A percentile compares a stretch with the other conserved stretches of the same genome.
Evolutionary conservation across 1,284 basidiomycete species (phyloP).

Genomic region (Ceratobasidium sp.): DNA sequence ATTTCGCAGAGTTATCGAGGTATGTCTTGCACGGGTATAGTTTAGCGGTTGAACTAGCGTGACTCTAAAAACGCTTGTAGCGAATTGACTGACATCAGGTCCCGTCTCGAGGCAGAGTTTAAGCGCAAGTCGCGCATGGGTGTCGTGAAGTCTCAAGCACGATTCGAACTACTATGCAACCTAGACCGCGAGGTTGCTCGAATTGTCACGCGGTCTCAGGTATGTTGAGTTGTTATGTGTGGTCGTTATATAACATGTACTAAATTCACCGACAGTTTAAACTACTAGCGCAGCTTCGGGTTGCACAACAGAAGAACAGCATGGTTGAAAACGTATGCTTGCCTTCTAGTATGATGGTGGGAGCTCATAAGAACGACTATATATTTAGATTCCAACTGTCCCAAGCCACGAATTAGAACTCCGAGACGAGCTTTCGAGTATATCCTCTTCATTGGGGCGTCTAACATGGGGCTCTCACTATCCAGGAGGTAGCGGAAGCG

Average conservation of each 20-base stretch:
- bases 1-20: no score
- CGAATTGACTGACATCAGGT: background rate
- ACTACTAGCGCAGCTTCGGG: background rate
- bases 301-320: background rate
- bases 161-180: background rate
- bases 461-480: no score
- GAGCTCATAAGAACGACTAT: background rate
- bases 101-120: background rate
- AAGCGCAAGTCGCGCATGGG: background rate
- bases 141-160: background rate
- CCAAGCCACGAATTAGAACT: background rate
- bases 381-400: background rate
- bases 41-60: no score
- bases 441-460: no score
- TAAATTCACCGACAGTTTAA: background rate
- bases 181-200: background rate
- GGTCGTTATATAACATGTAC: background rate
- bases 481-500: background rate
- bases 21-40: no score
- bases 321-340: background rate
- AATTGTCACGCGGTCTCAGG: background rate
- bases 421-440: no score
- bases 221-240: no score
- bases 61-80: no score
- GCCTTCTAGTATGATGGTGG: background rate